A percentile compares a stretch with the other conserved stretches of the same genome.
Evolutionary conservation across 2,329 filamentous ascomycete genomes (phyloP).

Genomic region (Pseudogymnoascus sp.): DNA sequence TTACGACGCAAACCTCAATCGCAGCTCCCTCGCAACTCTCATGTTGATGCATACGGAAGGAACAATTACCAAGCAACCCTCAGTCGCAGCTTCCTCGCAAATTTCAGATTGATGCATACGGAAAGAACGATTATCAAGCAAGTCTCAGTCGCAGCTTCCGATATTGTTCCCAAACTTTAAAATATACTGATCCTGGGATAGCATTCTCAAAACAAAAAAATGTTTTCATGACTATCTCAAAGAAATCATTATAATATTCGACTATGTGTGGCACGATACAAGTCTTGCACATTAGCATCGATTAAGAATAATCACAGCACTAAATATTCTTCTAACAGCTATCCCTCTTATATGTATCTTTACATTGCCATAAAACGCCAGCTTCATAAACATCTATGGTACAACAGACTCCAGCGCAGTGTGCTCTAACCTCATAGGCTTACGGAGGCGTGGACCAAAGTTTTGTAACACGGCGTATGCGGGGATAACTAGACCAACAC

Average conservation of each 20-base stretch:
- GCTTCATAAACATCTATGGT: not conserved
- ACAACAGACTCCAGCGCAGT: not conserved
- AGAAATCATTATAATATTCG: not conserved
- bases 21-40: no score
- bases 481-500: constrained; percentile 23
- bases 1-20: no score
- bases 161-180: no score
- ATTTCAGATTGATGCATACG: no score
- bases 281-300: not conserved
- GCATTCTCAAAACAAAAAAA: not conserved
- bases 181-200: not conserved
- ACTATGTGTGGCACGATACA: not conserved
- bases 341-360: not conserved
- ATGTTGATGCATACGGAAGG: no score
- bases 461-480: constrained; percentile 21
- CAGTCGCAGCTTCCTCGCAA: no score
- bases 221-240: not conserved
- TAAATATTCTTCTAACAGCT: not conserved
- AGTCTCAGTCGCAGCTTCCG: no score
- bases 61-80: no score
- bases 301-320: not conserved
- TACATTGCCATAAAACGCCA: not conserved
- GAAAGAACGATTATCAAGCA: no score
- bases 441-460: constrained; percentile 21
- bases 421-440: constrained; percentile 11